Evolutionary conservation across 1,139 yeast species (phyloP).

Genomic region (Sugiyamaella neomexicana): DNA sequence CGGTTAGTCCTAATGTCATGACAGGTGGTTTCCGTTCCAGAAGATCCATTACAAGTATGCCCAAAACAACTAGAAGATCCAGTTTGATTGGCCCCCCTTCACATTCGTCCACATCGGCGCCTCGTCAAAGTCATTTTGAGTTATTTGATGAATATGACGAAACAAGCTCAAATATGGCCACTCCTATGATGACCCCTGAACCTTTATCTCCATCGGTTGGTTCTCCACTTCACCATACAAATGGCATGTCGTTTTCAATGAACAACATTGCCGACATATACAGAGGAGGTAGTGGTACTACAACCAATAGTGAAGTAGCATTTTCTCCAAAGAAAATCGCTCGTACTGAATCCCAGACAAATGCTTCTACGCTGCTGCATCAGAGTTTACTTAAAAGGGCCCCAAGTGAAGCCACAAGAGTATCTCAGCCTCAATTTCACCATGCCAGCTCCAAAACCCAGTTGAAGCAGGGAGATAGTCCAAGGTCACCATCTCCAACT

Average conservation of each 20-base stretch:
- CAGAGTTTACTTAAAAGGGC: conserved; percentile 20
- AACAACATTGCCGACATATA: conserved; percentile 21
- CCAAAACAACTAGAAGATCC: conserved; percentile 10
- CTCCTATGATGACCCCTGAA: conserved; percentile 32
- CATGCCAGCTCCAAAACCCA: conserved; percentile 1
- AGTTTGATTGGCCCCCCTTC: conserved; percentile 7
- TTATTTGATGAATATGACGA: conserved; percentile 31
- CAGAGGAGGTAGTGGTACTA: no score
- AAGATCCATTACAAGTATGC: conserved; percentile 2
- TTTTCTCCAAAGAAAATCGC: conserved; percentile 32
- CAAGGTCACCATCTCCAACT: conserved; percentile 11
- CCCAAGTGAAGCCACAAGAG: conserved; percentile 14
- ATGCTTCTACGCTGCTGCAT: conserved; percentile 29
- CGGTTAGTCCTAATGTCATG: conserved; percentile 24
- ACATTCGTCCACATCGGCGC: background rate
- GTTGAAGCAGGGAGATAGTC: conserved; percentile 12
- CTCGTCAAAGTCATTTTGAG: conserved; percentile 26
- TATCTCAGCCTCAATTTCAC: conserved; percentile 2
- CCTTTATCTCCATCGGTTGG: conserved; percentile 22
- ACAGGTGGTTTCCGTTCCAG: conserved; percentile 18
- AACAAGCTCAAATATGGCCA: conserved; percentile 21
- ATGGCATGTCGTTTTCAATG: conserved; percentile 17
- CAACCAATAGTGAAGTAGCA: background rate
- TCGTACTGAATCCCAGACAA: conserved; percentile 32
- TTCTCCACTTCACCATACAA: conserved; percentile 18